These are phyloP conservation scores for Colletotrichum orchidophilum DNA, from an alignment of 2,329 filamentous ascomycete species.

Conservation along the genomic window DNA sequence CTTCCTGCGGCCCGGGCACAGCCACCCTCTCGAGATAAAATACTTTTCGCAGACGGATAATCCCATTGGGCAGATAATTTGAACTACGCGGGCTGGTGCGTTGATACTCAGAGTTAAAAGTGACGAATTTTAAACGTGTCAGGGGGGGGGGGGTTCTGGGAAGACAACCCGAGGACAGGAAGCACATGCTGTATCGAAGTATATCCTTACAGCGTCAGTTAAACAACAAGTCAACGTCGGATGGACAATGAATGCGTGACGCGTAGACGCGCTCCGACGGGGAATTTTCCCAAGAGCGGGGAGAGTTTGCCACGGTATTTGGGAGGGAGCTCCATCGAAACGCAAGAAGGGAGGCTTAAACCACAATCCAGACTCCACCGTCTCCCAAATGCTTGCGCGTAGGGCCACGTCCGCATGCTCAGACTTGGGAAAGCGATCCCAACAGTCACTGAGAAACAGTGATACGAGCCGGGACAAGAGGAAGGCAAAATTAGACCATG, in stretches of 20 bases:
- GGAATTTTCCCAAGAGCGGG: neutral
- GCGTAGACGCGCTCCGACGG: neutral
- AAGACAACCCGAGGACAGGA: neutral
- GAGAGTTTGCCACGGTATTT: constrained; percentile 15
- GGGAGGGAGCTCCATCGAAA: constrained; percentile 9
- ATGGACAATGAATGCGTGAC: neutral
- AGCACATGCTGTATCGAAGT: neutral
- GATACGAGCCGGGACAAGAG: no score
- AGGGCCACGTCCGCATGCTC: neutral
- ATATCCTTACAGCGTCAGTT: constrained; percentile 16
- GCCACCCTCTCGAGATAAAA: neutral
- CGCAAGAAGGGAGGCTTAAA: constrained; percentile 23
- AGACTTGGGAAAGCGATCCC: neutral
- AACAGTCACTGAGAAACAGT: neutral
- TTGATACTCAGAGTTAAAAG: neutral
- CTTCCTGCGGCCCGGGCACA: neutral
- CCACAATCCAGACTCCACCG: neutral
- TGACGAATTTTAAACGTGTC: neutral
- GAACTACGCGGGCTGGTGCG: neutral
- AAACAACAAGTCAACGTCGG: neutral
- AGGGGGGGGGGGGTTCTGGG: neutral
- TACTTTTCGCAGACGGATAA: neutral
- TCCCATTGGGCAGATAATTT: neutral
- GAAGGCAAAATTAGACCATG: constrained; percentile 5
- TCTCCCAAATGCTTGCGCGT: constrained; percentile 22